These are phyloP conservation scores for Fusarium sp. DNA, from an alignment of 2,329 filamentous ascomycete genomes.

Conservation along the genomic window DNA sequence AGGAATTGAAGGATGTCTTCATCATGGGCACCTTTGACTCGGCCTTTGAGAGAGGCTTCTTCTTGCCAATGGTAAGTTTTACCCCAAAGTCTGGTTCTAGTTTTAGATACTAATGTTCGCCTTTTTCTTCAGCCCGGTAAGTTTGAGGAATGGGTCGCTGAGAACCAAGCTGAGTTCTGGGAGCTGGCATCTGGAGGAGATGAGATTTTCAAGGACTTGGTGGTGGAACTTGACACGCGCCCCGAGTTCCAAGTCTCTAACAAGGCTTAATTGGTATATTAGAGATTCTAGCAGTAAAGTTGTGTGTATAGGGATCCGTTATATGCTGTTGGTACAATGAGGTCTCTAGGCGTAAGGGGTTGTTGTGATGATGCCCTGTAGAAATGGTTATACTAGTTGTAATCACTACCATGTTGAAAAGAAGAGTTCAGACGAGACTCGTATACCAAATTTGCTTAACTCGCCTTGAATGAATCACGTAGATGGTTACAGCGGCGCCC, in stretches of 20 bases:
- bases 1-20: neutral
- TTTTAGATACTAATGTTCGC: neutral
- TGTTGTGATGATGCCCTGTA: neutral
- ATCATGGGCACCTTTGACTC: neutral
- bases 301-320: accelerated
- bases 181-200: neutral
- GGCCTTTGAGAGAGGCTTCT: neutral
- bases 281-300: neutral
- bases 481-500: neutral
- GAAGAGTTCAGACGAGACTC: neutral
- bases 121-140: neutral
- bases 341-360: accelerated
- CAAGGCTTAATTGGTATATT: neutral
- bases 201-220: neutral
- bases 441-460: neutral
- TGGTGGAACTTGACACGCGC: neutral
- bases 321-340: neutral
- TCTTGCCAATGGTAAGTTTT: neutral
- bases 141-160: neutral
- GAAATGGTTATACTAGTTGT: neutral
- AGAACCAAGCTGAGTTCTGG: neutral
- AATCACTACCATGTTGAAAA: accelerated
- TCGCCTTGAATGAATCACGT: neutral
- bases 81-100: too few relatives aligned
- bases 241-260: neutral